phyloP scores from a whole-genome alignment of 768 basidiomycete species.

The Arthromyces matolae region DNA sequence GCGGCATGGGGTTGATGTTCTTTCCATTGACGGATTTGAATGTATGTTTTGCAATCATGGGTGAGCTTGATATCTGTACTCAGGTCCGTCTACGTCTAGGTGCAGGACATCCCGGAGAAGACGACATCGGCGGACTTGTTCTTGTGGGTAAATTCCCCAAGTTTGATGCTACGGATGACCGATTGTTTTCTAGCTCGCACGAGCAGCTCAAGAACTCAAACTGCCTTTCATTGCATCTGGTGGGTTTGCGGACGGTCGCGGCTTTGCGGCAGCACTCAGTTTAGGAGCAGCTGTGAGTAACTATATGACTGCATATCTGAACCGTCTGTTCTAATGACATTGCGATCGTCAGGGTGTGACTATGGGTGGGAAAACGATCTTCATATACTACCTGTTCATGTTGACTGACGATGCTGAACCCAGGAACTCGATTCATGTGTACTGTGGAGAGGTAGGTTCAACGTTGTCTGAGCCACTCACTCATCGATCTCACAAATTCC shows the following conservation, averaged over 20 bases:
- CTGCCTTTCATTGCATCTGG: slow-evolving; percentile 90
- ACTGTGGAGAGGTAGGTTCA: slow-evolving; percentile 68
- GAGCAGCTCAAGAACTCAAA: slow-evolving; percentile 79
- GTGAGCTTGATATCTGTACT: no score
- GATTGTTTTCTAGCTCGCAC: slow-evolving; percentile 58
- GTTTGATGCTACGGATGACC: neutral
- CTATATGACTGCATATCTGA: neutral
- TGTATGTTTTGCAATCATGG: no score
- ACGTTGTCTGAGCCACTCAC: neutral
- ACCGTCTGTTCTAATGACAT: neutral
- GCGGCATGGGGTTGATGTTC: slow-evolving; percentile 75
- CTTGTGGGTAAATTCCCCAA: slow-evolving; percentile 43
- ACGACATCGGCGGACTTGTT: slow-evolving; percentile 86
- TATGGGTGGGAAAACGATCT: slow-evolving; percentile 49
- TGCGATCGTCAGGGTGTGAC: slow-evolving; percentile 61
- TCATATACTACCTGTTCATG: slow-evolving; percentile 18
- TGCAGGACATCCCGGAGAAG: slow-evolving; percentile 92
- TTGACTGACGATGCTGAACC: slow-evolving; percentile 8
- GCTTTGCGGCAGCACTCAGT: slow-evolving; percentile 76
- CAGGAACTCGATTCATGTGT: slow-evolving; percentile 86
- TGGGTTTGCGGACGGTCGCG: slow-evolving; percentile 83
- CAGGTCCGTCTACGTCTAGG: no score
- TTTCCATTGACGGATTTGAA: slow-evolving; percentile 91
- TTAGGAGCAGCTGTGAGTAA: slow-evolving; percentile 72
- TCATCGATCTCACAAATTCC: neutral